Evolutionary conservation across 2,329 filamentous ascomycete species (phyloP).

Genomic region (Aspergillus sojae): DNA sequence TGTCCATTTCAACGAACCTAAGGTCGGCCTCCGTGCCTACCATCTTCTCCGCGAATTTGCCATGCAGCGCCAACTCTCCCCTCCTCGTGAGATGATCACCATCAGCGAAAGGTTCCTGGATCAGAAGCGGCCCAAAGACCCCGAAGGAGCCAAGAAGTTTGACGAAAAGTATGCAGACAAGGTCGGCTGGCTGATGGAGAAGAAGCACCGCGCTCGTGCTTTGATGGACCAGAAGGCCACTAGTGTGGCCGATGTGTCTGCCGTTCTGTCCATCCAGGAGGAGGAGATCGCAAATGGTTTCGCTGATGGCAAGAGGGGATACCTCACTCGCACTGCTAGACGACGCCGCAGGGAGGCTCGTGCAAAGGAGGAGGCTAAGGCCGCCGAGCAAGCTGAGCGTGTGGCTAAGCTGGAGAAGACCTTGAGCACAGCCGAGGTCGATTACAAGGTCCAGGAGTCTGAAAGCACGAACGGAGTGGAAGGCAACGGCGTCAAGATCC

Average conservation of each 20-base stretch:
- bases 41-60: slow-evolving; percentile 63
- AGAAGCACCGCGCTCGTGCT: slow-evolving; percentile 53
- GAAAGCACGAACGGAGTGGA: slow-evolving; percentile 29
- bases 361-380: slow-evolving; percentile 26
- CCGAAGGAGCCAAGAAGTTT: slow-evolving; percentile 43
- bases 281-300: slow-evolving; percentile 35
- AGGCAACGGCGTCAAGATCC: slow-evolving; percentile 44
- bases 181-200: slow-evolving; percentile 48
- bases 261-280: slow-evolving; percentile 56
- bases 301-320: slow-evolving; percentile 34
- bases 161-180: slow-evolving; percentile 44
- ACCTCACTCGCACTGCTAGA: slow-evolving; percentile 33
- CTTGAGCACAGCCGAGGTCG: slow-evolving; percentile 20
- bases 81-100: slow-evolving; percentile 47
- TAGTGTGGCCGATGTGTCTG: slow-evolving; percentile 61
- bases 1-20: slow-evolving; percentile 56
- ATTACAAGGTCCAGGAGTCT: slow-evolving; percentile 34
- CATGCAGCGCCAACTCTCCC: slow-evolving; percentile 59
- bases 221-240: slow-evolving; percentile 69
- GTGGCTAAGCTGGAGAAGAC: slow-evolving; percentile 23
- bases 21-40: slow-evolving; percentile 58
- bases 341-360: slow-evolving; percentile 35
- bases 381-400: slow-evolving; percentile 26
- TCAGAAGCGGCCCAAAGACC: slow-evolving; percentile 41
- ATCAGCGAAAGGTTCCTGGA: slow-evolving; percentile 47